These are phyloP conservation scores for Clohesyomyces aquaticus DNA, from an alignment of 495 filamentous ascomycete species.

Conservation along the genomic window DNA sequence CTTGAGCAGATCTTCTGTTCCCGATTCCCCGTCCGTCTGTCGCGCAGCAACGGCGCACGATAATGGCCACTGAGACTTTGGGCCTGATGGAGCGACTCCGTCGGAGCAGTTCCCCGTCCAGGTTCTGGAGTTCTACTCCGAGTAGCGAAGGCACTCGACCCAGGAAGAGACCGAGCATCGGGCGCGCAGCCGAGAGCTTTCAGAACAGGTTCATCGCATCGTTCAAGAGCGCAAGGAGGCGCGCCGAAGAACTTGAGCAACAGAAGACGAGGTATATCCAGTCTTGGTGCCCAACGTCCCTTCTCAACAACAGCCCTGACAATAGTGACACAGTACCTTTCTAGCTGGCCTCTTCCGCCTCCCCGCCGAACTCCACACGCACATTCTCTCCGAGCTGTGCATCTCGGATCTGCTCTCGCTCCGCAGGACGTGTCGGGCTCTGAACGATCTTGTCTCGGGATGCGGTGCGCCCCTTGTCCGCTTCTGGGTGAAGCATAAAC, in stretches of 20 bases:
- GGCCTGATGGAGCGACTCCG: slow-evolving; percentile 22
- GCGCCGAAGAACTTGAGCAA: background rate
- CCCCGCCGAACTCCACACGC: slow-evolving; percentile 35
- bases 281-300: background rate
- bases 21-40: slow-evolving; percentile 4
- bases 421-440: slow-evolving; percentile 24
- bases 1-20: background rate
- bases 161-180: slow-evolving; percentile 29
- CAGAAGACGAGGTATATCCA: slow-evolving; percentile 13
- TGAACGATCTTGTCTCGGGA: slow-evolving; percentile 25
- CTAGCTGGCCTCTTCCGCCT: slow-evolving; percentile 31
- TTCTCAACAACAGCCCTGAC: background rate
- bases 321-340: slow-evolving; percentile 15
- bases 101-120: slow-evolving; percentile 14
- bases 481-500: slow-evolving; percentile 25
- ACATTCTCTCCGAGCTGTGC: slow-evolving; percentile 36
- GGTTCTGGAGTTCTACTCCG: background rate
- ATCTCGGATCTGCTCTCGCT: slow-evolving; percentile 35
- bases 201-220: slow-evolving; percentile 33
- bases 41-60: slow-evolving; percentile 9
- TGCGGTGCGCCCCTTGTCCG: slow-evolving; percentile 35
- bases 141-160: background rate
- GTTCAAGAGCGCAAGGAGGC: slow-evolving; percentile 25
- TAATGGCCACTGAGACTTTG: background rate
- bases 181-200: slow-evolving; percentile 30